A percentile compares a stretch with the other conserved stretches of the same genome.
phyloP scores from a whole-genome alignment of 2,329 filamentous ascomycete species.

The Cladosporium sp. region DNA sequence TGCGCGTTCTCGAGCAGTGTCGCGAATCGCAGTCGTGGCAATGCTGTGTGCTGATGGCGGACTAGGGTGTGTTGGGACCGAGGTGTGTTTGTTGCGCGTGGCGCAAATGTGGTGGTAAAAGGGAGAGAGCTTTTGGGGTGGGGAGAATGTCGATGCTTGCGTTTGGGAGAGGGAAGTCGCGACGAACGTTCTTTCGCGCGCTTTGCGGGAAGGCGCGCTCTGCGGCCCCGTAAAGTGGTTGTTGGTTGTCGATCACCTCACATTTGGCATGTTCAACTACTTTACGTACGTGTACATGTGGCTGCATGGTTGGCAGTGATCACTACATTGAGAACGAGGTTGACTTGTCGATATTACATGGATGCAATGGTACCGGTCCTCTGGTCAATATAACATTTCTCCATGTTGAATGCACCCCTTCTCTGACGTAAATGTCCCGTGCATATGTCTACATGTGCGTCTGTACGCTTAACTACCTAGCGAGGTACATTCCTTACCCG shows the following conservation, averaged over 20 bases:
- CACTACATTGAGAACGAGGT: neutral
- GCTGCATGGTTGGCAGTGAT: neutral
- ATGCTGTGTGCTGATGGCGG: conserved; percentile 4
- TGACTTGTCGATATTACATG: neutral
- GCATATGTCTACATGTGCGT: neutral
- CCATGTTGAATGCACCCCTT: neutral
- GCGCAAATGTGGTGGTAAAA: conserved; percentile 2
- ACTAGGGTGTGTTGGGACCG: neutral
- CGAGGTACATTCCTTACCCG: too few relatives aligned
- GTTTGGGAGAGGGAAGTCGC: conserved; percentile 4
- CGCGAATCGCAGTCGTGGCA: neutral
- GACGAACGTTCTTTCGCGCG: conserved; percentile 5
- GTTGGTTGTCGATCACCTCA: neutral
- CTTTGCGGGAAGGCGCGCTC: conserved; percentile 3
- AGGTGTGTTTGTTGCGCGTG: neutral
- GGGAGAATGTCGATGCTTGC: conserved; percentile 1
- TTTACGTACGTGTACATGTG: neutral
- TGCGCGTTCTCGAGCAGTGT: neutral
- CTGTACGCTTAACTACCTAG: neutral
- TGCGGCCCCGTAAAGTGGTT: conserved; percentile 5
- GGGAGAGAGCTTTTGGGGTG: neutral
- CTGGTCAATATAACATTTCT: too few relatives aligned
- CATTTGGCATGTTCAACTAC: neutral
- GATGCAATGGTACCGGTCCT: neutral
- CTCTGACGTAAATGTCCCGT: neutral